A percentile compares a stretch with the other conserved stretches of the same genome.
Evolutionary conservation across 345 rosid genomes (phyloP).

Genomic region (Limnanthes douglasii): DNA sequence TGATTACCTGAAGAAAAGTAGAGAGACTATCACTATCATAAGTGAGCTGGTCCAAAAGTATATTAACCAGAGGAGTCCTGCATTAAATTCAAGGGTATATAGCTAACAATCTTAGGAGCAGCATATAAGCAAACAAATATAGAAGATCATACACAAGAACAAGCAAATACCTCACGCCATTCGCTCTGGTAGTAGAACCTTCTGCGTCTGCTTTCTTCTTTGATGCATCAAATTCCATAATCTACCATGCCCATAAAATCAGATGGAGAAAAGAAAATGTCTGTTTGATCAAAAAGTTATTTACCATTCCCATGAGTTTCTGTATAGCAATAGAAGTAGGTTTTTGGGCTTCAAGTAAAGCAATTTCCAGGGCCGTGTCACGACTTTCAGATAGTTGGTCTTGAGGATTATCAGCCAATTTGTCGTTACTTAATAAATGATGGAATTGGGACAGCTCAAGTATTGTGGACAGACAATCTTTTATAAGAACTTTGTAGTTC

Average conservation of each 20-base stretch:
- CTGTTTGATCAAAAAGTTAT: too few relatives aligned
- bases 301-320: slow-evolving; percentile 50
- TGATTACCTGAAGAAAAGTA: slow-evolving; percentile 70
- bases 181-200: slow-evolving; percentile 52
- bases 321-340: slow-evolving; percentile 33
- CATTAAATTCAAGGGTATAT: slow-evolving; percentile 12
- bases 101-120: too few relatives aligned
- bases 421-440: slow-evolving; percentile 5
- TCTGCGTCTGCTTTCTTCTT: slow-evolving; percentile 49
- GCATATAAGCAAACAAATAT: too few relatives aligned
- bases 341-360: slow-evolving; percentile 31
- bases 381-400: too few relatives aligned
- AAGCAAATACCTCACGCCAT: slow-evolving; percentile 53
- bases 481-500: slow-evolving; percentile 46
- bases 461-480: slow-evolving; percentile 43
- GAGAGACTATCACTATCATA: slow-evolving; percentile 35
- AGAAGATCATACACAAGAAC: slow-evolving; percentile 5
- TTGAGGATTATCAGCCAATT: too few relatives aligned
- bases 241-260: slow-evolving; percentile 22
- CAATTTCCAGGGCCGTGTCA: slow-evolving; percentile 23
- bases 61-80: slow-evolving; percentile 64
- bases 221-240: slow-evolving; percentile 64
- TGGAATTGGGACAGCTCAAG: slow-evolving; percentile 25
- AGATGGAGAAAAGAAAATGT: slow-evolving; percentile 4
- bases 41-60: slow-evolving; percentile 56